Evolutionary conservation across 768 basidiomycete genomes (phyloP), one percentile per base, ranked within the genome.

Genomic region (Mycena haematopus): DNA sequence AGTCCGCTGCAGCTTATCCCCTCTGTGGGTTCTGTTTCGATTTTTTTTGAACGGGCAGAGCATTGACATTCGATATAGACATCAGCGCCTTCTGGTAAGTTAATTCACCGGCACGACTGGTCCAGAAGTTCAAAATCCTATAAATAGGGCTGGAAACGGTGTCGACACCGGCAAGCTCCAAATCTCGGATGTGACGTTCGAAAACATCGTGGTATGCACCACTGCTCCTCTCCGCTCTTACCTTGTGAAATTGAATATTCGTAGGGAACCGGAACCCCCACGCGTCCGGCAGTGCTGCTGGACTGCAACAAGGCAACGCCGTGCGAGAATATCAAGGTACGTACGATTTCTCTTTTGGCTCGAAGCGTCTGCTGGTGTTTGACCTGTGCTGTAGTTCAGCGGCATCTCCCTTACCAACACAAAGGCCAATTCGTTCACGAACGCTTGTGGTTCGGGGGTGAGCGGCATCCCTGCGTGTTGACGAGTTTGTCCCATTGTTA

Each of bases 301-400:
- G 65, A 71, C 60, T 71, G 70, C 59, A 69, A 68, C 54, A 62
- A 60, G 29, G 68, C 65, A 13, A 68, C 67, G 0, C 69, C 69
- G 0, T 71, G 65, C 56, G 24, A 68, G 45, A 58, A 61, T 46
- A 68, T 71, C 38, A 52, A 57, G n/a, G 66, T 68, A 36, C 8
- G 5, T 42, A n/a, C 0, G 19, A 35, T 33, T 40, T 24, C 33
- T 36, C 11, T 49, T 31, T 31, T 44, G 22, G 6, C 9, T 53
- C 38, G 14, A 13, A 24, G 0, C 24, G 6, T 35, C 17, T 22
- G 31, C 33, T 51, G 31, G 17, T 33, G 11, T 14, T 40, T 44
- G 27, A 54, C 14, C 19, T 8, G 7, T 13, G 19, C 13, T 15
- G 19, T 42, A 67, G 62, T 71, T 71, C 51, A 58, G 10, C 8